phyloP scores from a whole-genome alignment of 176 grass and related monocot species.

The Triticum monococcum region DNA sequence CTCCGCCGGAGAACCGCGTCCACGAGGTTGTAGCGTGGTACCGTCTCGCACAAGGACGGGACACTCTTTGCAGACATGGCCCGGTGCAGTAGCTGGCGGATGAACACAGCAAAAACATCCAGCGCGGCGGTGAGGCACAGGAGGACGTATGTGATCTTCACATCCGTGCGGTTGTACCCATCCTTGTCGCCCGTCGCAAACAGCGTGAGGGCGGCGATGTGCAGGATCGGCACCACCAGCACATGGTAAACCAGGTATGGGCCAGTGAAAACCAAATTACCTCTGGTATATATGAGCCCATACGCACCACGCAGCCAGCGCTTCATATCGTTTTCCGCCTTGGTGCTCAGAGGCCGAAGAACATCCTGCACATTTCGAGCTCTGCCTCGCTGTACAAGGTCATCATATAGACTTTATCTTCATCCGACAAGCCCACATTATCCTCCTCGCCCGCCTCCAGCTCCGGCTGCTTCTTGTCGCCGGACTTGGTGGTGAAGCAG shows the following conservation, averaged over 20 bases:
- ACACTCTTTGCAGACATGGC: accelerated
- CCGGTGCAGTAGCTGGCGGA: accelerated
- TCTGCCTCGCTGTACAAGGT: neutral
- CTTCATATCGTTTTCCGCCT: too few relatives aligned
- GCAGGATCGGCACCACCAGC: neutral
- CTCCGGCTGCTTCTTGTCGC: neutral
- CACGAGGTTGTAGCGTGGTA: neutral
- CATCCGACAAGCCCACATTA: neutral
- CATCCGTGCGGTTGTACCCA: neutral
- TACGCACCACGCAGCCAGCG: neutral
- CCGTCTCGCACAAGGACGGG: neutral
- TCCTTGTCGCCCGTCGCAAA: neutral
- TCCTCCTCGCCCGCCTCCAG: too few relatives aligned
- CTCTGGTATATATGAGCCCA: neutral
- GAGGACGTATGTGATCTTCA: neutral
- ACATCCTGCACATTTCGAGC: neutral
- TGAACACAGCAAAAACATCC: neutral
- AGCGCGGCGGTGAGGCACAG: neutral
- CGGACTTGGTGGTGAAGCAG: too few relatives aligned
- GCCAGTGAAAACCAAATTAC: neutral
- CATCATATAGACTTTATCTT: neutral
- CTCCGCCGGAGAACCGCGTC: neutral
- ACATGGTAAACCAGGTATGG: neutral
- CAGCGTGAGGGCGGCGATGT: neutral
- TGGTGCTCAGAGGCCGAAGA: neutral